A percentile compares a stretch with the other conserved stretches of the same genome.
phyloP scores from a whole-genome alignment of 2,329 filamentous ascomycete species.

The Ophiostoma montium region DNA sequence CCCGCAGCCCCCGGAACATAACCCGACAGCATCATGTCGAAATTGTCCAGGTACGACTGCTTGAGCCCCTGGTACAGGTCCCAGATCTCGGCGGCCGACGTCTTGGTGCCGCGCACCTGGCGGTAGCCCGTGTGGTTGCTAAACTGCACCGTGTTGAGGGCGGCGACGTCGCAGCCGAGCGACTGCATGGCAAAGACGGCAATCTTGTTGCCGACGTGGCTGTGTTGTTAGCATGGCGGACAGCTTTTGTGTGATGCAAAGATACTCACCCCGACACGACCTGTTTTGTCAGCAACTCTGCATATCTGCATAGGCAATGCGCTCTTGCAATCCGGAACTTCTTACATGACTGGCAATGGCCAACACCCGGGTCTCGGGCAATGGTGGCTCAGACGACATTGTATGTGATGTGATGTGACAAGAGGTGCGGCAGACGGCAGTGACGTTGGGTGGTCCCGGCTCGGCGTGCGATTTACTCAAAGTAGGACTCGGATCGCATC shows the following conservation, averaged over 20 bases:
- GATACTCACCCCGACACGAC: slow-evolving; percentile 58
- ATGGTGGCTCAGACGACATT: slow-evolving; percentile 27
- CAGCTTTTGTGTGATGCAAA: slow-evolving; percentile 7
- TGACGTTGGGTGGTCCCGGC: too few relatives aligned
- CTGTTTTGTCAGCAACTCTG: slow-evolving; percentile 26
- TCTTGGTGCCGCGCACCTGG: slow-evolving; percentile 73
- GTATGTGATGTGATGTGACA: background rate
- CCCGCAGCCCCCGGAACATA: slow-evolving; percentile 82
- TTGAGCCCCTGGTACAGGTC: slow-evolving; percentile 75
- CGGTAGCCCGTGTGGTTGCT: slow-evolving; percentile 94
- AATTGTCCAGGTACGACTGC: slow-evolving; percentile 72
- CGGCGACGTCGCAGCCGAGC: slow-evolving; percentile 83
- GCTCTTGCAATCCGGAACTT: background rate
- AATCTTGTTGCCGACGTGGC: slow-evolving; percentile 97
- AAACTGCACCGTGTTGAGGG: slow-evolving; percentile 93
- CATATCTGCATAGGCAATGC: too few relatives aligned
- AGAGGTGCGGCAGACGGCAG: too few relatives aligned
- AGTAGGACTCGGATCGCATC: too few relatives aligned
- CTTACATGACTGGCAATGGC: slow-evolving; percentile 92
- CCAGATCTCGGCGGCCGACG: slow-evolving; percentile 66
- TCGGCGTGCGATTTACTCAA: too few relatives aligned
- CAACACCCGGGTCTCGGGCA: slow-evolving; percentile 55
- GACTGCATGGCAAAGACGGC: slow-evolving; percentile 89
- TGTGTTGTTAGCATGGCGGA: slow-evolving; percentile 22
- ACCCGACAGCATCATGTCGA: slow-evolving; percentile 88